Evolutionary conservation across 1,284 basidiomycete species (phyloP).

Genomic region (Dichomitus squalens): DNA sequence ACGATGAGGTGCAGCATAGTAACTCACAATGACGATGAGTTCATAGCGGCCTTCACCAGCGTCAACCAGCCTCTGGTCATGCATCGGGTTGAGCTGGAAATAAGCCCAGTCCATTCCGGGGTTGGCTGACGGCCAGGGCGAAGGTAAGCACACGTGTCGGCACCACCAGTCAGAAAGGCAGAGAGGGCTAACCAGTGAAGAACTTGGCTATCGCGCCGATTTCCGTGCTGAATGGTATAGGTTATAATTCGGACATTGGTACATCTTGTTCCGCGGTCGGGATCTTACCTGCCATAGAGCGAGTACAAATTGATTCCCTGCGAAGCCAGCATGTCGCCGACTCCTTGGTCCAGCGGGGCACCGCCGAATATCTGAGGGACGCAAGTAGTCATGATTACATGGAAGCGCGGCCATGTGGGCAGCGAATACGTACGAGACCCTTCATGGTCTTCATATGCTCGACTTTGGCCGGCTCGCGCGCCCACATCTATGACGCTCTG

Average conservation of each 20-base stretch:
- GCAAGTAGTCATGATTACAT: no score
- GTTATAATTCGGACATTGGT: background rate
- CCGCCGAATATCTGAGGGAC: slow-evolving; percentile 32
- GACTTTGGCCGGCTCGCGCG: slow-evolving; percentile 21
- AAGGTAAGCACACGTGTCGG: background rate
- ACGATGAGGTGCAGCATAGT: background rate
- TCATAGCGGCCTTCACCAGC: slow-evolving; percentile 25
- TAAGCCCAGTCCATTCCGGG: slow-evolving; percentile 28
- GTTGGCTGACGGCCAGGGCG: slow-evolving; percentile 4
- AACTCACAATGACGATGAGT: slow-evolving; percentile 22
- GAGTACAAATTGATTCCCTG: slow-evolving; percentile 27
- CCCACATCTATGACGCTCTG: slow-evolving; percentile 20
- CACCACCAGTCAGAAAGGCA: background rate
- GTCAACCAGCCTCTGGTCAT: slow-evolving; percentile 12
- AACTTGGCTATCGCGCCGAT: slow-evolving; percentile 18
- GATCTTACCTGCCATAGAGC: slow-evolving; percentile 29
- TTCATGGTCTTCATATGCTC: slow-evolving; percentile 19
- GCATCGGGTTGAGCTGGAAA: slow-evolving; percentile 10
- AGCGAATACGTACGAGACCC: slow-evolving; percentile 17
- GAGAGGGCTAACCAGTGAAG: slow-evolving; percentile 16
- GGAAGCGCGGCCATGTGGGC: no score
- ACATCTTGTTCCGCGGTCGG: background rate
- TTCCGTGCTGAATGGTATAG: slow-evolving; percentile 23
- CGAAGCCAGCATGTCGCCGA: slow-evolving; percentile 28
- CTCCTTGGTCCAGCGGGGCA: slow-evolving; percentile 29